Percentiles rank a stretch among this genome's conserved stretches.
Conservation (phyloP, 805 yeast species). For the Candida tibetensis region DNA sequence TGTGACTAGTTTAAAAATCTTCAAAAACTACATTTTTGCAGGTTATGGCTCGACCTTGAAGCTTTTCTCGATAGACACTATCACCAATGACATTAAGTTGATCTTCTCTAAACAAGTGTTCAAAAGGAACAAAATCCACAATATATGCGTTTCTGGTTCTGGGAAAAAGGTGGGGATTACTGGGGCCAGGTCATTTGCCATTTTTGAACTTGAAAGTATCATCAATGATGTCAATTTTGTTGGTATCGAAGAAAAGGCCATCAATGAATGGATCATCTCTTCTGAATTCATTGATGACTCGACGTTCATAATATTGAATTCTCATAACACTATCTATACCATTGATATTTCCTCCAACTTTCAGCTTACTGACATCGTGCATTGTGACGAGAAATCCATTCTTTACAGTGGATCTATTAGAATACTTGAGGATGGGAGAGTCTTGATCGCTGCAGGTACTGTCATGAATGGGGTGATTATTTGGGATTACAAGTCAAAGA, state of each 20-base stretch:
- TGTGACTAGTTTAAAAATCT: conserved; percentile 56
- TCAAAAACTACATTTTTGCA: conserved; percentile 41
- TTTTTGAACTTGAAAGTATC: conserved; percentile 17
- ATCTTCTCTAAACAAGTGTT: conserved; percentile 49
- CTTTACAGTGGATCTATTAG: conserved; percentile 82
- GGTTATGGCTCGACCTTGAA: conserved; percentile 74
- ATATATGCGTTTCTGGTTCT: conserved; percentile 45
- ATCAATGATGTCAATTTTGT: conserved; percentile 12
- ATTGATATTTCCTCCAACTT: conserved; percentile 24
- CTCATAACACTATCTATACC: conserved; percentile 66
- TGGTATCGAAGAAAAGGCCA: conserved; percentile 42
- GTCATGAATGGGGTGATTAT: conserved; percentile 84
- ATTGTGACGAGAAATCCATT: conserved; percentile 72
- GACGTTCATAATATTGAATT: conserved; percentile 55
- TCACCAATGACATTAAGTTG: conserved; percentile 25
- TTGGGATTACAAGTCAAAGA: conserved; percentile 55
- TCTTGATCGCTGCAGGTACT: conserved; percentile 82
- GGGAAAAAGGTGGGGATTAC: conserved; percentile 40
- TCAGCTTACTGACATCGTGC: conserved; percentile 26
- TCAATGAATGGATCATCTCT: conserved; percentile 79
- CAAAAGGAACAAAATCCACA: conserved; percentile 76
- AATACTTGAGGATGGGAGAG: conserved; percentile 37
- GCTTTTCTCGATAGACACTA: conserved; percentile 44
- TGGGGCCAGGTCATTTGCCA: conserved; percentile 72
- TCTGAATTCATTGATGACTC: conserved; percentile 47